Conservation (phyloP, 768 basidiomycete species). For the Lactifluus subvellereus region DNA sequence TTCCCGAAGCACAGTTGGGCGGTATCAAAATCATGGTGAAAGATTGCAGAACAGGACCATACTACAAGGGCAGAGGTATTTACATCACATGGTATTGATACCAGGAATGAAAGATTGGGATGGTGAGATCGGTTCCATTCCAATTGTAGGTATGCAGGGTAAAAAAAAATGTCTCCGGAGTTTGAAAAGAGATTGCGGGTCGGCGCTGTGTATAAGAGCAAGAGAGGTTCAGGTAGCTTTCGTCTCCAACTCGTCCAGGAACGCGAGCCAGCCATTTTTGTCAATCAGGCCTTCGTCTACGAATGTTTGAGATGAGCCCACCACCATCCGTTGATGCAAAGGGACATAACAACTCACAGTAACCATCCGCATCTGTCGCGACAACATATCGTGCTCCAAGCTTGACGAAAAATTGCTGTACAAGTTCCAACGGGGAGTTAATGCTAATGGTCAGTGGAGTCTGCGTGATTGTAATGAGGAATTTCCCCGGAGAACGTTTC, state of each 20-base stretch:
- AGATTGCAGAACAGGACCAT: background rate
- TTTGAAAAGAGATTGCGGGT: background rate
- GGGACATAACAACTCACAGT: conserved; percentile 48
- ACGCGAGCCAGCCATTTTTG: conserved; percentile 92
- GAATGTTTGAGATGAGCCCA: background rate
- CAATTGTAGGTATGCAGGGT: background rate
- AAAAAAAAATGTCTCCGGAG: background rate
- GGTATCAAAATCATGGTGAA: background rate
- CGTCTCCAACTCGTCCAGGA: conserved; percentile 70
- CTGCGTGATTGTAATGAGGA: conserved; percentile 33
- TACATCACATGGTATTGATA: background rate
- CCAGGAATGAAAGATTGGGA: background rate
- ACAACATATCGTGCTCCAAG: conserved; percentile 89
- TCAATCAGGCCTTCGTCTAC: conserved; percentile 86
- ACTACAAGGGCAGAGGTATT: background rate
- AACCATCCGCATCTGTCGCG: conserved; percentile 73
- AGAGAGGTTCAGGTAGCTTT: background rate
- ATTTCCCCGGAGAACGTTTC: conserved; percentile 1
- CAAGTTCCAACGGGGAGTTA: conserved; percentile 83
- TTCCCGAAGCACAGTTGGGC: background rate
- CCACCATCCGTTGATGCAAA: background rate
- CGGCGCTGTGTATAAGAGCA: background rate
- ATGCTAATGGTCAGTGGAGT: conserved; percentile 82
- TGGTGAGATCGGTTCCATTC: background rate
- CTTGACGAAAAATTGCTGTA: conserved; percentile 93